phyloP scores from a whole-genome alignment of 306 rosid species.

The Vachellia collinsii region DNA sequence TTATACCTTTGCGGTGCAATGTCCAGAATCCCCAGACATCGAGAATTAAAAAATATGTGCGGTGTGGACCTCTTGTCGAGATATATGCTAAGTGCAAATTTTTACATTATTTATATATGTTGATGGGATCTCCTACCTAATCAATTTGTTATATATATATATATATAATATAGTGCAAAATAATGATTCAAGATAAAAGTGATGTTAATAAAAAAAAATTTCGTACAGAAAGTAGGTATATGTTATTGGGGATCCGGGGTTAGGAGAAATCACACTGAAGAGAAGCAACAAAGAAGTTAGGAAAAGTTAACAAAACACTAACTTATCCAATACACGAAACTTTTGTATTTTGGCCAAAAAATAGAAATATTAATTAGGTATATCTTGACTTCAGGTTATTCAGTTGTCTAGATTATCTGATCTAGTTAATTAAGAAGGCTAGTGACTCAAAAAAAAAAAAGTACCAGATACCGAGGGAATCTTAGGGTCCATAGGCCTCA shows the following conservation, averaged over 20 bases:
- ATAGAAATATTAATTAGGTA: too few relatives aligned
- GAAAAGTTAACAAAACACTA: background rate
- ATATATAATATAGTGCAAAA: background rate
- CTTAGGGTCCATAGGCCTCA: too few relatives aligned
- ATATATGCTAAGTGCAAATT: background rate
- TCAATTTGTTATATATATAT: background rate
- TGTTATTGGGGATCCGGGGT: background rate
- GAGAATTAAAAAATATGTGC: background rate
- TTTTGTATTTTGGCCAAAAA: too few relatives aligned
- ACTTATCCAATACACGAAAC: too few relatives aligned
- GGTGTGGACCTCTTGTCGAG: background rate
- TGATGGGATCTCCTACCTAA: background rate
- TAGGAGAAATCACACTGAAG: background rate
- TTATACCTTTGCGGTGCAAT: background rate
- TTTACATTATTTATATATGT: background rate
- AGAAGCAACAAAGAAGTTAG: background rate
- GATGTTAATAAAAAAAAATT: background rate
- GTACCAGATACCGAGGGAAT: too few relatives aligned
- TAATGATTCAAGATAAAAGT: background rate
- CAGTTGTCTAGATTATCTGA: too few relatives aligned
- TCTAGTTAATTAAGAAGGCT: too few relatives aligned
- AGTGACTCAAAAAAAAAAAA: too few relatives aligned
- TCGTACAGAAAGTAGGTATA: background rate
- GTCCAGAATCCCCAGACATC: background rate
- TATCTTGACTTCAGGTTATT: too few relatives aligned